These are phyloP conservation scores for Cucumis hystrix DNA, from an alignment of 306 rosid species.

Conservation along the genomic window DNA sequence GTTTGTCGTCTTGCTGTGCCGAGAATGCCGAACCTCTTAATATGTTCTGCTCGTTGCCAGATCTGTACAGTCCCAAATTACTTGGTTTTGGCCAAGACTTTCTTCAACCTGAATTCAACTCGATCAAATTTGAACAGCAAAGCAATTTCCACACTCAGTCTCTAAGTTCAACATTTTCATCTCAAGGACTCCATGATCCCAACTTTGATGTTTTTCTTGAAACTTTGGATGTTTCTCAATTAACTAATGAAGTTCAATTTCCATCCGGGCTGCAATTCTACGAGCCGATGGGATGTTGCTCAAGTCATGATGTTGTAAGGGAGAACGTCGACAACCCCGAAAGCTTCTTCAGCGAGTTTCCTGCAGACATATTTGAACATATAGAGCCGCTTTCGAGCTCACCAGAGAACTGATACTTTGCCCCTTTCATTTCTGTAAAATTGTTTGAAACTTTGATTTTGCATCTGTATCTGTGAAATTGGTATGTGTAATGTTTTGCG, in stretches of 20 bases:
- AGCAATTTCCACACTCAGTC: constrained; percentile 18
- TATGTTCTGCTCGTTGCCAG: constrained; percentile 41
- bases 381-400: constrained; percentile 29
- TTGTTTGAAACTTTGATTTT: background rate
- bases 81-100: constrained; percentile 12
- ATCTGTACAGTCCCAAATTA: constrained; percentile 28
- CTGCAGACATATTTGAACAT: constrained; percentile 48
- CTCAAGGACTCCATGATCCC: constrained; percentile 28
- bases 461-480: background rate
- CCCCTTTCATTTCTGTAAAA: background rate
- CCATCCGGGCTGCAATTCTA: constrained; percentile 23
- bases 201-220: constrained; percentile 24
- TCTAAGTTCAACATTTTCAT: constrained; percentile 29
- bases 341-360: constrained; percentile 62
- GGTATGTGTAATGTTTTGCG: background rate
- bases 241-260: constrained; percentile 23
- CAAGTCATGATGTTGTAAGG: constrained; percentile 13
- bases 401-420: background rate
- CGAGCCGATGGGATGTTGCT: constrained; percentile 29
- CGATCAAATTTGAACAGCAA: constrained; percentile 12
- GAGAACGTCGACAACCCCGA: constrained; percentile 15
- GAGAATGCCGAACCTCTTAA: constrained; percentile 17
- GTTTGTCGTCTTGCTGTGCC: constrained; percentile 19
- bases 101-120: constrained; percentile 21
- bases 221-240: constrained; percentile 24